Evolutionary conservation across 176 grass and related monocot species (phyloP), one percentile per base, ranked within the genome.

Genomic region (Lolium rigidum): DNA sequence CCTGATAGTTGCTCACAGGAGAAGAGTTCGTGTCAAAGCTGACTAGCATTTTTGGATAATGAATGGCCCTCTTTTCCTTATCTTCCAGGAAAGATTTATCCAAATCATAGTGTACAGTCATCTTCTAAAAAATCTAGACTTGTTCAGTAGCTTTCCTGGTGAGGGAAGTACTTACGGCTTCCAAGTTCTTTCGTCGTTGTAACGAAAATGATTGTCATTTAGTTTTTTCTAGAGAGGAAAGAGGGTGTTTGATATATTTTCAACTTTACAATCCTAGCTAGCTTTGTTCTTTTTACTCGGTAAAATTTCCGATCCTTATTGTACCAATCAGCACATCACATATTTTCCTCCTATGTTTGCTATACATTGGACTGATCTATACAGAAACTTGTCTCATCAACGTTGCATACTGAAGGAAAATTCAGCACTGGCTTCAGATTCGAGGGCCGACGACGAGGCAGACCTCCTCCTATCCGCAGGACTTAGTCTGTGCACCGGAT

Each of bases 341-440:
- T 35, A 35, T 77, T 44, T 76, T 3, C 5, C 28, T 77, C 26
- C 67, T 84, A 74, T 43, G 15, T 44, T 43, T 58, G 16, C 78
- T 90, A 78, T 82, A 90, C 88, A 91, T 48, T 28, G 77, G 9
- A 50, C 14, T 51, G 25, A 26, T 21, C 18, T 50, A 28, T 52
- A 70, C 48, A 80, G 5, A 84, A 15, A 51, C 47, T 26, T 0
- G 11, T 76, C 18, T 13, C 17, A 4, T 91, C 82, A 88, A 35
- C 55, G 77, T 11, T 90, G 84, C 1, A 6, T n/a, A 10, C 80
- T 66, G 56, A 95, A 95, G 7, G 93, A 88, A 79, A 95, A 95
- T 31, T 92, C 88, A 21, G 80, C 25, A 12, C 77, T 77, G 1
- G 21, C 51, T 0, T 89, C 87, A 16, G 63, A 17, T 4, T 61